Percentiles rank a stretch among this genome's conserved stretches.
phyloP scores from a whole-genome alignment of 768 basidiomycete genomes.

The Macrolepiota dolichaula region DNA sequence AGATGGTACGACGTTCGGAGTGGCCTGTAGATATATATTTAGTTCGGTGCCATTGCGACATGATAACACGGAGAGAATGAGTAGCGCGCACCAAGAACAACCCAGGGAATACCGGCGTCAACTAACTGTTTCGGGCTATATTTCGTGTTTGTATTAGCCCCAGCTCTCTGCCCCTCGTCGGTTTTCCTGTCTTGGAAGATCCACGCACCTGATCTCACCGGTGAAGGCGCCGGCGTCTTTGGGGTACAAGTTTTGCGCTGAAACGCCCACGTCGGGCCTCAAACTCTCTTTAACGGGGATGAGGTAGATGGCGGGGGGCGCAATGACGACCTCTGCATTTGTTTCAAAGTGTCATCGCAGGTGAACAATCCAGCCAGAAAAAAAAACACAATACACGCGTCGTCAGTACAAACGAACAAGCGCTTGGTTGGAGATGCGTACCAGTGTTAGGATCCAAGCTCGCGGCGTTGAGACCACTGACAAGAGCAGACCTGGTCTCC shows the following conservation, averaged over 20 bases:
- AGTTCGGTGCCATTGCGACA: slow-evolving; percentile 6
- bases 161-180: too few relatives aligned
- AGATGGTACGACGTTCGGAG: slow-evolving; percentile 92
- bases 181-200: background rate
- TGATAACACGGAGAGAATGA: background rate
- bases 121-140: slow-evolving; percentile 75
- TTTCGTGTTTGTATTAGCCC: background rate
- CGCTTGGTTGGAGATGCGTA: slow-evolving; percentile 32
- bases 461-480: slow-evolving; percentile 73
- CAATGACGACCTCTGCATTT: slow-evolving; percentile 87
- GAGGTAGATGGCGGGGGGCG: slow-evolving; percentile 89
- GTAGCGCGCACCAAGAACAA: slow-evolving; percentile 71
- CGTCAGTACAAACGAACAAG: background rate
- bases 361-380: background rate
- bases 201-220: slow-evolving; percentile 85
- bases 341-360: background rate
- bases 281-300: slow-evolving; percentile 62
- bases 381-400: background rate
- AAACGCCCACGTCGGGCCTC: slow-evolving; percentile 67
- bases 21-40: slow-evolving; percentile 53
- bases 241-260: slow-evolving; percentile 91
- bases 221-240: slow-evolving; percentile 90
- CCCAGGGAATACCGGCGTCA: slow-evolving; percentile 86
- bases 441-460: slow-evolving; percentile 75
- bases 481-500: slow-evolving; percentile 61